These are phyloP conservation scores for Puccinia polysora DNA, from an alignment of 1,284 basidiomycete species.

Conservation along the genomic window DNA sequence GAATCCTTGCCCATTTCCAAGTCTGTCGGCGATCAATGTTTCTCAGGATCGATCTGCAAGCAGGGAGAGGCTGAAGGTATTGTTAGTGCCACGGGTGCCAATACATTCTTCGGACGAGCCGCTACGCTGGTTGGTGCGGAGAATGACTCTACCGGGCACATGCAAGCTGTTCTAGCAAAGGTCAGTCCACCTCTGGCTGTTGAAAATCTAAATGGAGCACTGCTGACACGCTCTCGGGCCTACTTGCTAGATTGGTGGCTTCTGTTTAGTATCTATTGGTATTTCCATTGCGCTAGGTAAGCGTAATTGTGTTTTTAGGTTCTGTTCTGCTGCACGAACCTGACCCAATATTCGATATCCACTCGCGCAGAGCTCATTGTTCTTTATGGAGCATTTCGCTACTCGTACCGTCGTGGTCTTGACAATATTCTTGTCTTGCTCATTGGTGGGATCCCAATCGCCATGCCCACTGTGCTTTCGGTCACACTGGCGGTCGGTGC, in stretches of 20 bases:
- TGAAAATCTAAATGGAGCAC: constrained; percentile 57
- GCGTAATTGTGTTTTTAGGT: neutral
- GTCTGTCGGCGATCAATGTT: constrained; percentile 65
- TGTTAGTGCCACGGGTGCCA: constrained; percentile 93
- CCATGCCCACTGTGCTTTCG: constrained; percentile 89
- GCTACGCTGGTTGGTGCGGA: constrained; percentile 94
- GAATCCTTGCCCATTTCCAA: constrained; percentile 83
- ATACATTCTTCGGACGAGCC: constrained; percentile 59
- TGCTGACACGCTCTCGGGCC: constrained; percentile 56
- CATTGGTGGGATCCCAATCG: constrained; percentile 98
- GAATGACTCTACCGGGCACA: constrained; percentile 90
- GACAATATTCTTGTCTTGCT: constrained; percentile 94
- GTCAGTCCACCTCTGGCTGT: neutral
- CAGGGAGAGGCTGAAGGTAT: constrained; percentile 96
- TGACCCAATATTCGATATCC: constrained; percentile 85
- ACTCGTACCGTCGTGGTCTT: constrained; percentile 84
- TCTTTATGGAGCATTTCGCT: constrained; percentile 79
- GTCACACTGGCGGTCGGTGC: constrained; percentile 96
- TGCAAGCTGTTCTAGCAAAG: constrained; percentile 57
- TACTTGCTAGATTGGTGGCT: constrained; percentile 84
- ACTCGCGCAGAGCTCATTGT: constrained; percentile 70
- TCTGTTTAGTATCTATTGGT: constrained; percentile 81
- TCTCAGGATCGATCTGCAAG: constrained; percentile 83
- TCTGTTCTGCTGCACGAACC: neutral
- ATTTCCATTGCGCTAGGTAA: constrained; percentile 49